Evolutionary conservation across 345 rosid species (phyloP).

Genomic region (Brassica rapa): DNA sequence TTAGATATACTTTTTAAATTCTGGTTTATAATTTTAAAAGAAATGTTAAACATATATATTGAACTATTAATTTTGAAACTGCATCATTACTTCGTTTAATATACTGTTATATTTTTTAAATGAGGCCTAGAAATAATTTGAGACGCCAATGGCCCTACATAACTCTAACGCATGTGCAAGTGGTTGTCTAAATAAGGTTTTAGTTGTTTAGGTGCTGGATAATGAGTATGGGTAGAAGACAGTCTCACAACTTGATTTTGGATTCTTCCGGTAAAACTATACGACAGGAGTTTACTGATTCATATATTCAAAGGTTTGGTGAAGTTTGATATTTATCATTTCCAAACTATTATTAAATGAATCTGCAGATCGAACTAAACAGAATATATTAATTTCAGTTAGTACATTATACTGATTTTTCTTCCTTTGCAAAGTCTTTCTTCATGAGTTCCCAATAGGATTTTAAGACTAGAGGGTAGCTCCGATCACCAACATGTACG

Average conservation of each 20-base stretch:
- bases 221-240: neutral
- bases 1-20: neutral
- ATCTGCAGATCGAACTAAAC: neutral
- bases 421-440: neutral
- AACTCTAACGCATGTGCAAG: neutral
- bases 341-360: neutral
- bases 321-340: neutral
- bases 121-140: neutral
- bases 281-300: neutral
- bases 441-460: neutral
- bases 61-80: neutral
- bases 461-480: neutral
- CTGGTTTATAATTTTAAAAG: neutral
- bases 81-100: neutral
- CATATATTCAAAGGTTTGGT: neutral
- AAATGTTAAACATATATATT: neutral
- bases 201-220: neutral
- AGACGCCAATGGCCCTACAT: neutral
- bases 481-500: neutral
- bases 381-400: neutral
- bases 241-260: neutral
- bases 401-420: neutral
- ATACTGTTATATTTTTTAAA: neutral
- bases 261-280: neutral
- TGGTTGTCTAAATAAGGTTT: neutral